Evolutionary conservation across 495 filamentous ascomycete genomes (phyloP), one percentile per base, ranked within the genome.

Genomic region (Podospora comata): DNA sequence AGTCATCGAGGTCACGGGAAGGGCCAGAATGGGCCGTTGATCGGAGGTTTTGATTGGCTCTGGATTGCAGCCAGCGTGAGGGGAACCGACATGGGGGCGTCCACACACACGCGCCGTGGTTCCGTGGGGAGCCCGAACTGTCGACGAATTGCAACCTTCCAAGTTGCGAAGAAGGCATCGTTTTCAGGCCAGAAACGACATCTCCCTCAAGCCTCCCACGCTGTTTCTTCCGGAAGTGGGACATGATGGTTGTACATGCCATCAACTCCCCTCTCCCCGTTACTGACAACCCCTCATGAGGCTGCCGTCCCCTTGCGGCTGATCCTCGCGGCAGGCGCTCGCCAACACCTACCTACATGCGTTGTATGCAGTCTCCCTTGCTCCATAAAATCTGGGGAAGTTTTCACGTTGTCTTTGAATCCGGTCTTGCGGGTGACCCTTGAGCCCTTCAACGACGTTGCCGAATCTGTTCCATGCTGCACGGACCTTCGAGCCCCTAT

Each of bases 91-190:
- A 67, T 48, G 44, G 69, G 70, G 57, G 60, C 28, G 26, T 23
- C 60, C 65, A 57, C 69, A 56, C 67, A 60, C 64, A 60, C 68
- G 68, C 71, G 71, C 66, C 63, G 63, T 62, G 62, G 55, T 72
- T 73, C 65, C 72, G 60, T 65, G 64, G 68, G 64, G 57, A 66
- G 28, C 44, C 54, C 18, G 11, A 5, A 11, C 26, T 3, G n/a
- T 61, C 18, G 5, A 18, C 65, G 58, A 62, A 62, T 55, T 34
- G 19, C 23, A n/a, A 19, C 19, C 19, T 19, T 26, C 27, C 54
- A 57, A 61, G 23, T 27, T 61, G 59, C 59, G 59, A 20, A 9
- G 19, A 26, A 20, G 23, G 16, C 4, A 27, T 20, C 59, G 11
- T 7, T 18, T 27, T 61, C 19, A 26, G 32, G 28, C 5, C 20